Evolutionary conservation across 441 rosid species (phyloP), one percentile per base, ranked within the genome.

Genomic region (Brassica balearica): DNA sequence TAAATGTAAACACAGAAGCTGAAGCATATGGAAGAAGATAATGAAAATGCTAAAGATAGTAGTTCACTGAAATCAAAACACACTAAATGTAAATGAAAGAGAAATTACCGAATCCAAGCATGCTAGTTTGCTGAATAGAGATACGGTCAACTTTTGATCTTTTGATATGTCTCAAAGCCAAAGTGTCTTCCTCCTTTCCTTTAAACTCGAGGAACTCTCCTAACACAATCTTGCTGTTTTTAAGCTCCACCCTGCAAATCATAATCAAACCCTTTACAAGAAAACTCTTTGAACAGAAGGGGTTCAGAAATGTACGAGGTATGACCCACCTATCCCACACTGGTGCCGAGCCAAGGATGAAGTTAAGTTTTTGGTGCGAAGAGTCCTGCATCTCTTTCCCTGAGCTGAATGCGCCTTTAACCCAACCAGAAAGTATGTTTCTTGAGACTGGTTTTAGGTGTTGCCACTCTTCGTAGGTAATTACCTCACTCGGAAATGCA

Each of bases 341-440:
- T 29, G 83, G 83, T 17, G 97, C 94, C 0, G 99, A 89, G 87
- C 89, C 72, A 67, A 96, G 90, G 83, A 81, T 80, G 80, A 88
- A 92, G 79, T 80, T 84, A 78, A 91, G 94, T 82, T 92, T 88
- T 84, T 93, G 88, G 20, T 84, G 80, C 2, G 90, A 82, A 5
- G 97, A 91, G 82, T 95, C 98, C 65, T 89, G 93, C 92, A 84
- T 87, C 82, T 95, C 99, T 86, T 91, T 93, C 29, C 87, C 98
- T 82, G 86, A 76, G 71, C 78, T 84, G 75, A 95, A 88, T 65
- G 92, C 91, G 67, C 95, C 95, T 84, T 87, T 92, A 67, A 95
- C 85, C 99, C 97, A 93, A 74, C 91, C 94, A 64, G 97, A 83
- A 43, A 93, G 78, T 65, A 73, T 65, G 66, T 79, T 78, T 87